phyloP scores from a whole-genome alignment of 352 stramenopile species.

The Pythium brachiatum region DNA sequence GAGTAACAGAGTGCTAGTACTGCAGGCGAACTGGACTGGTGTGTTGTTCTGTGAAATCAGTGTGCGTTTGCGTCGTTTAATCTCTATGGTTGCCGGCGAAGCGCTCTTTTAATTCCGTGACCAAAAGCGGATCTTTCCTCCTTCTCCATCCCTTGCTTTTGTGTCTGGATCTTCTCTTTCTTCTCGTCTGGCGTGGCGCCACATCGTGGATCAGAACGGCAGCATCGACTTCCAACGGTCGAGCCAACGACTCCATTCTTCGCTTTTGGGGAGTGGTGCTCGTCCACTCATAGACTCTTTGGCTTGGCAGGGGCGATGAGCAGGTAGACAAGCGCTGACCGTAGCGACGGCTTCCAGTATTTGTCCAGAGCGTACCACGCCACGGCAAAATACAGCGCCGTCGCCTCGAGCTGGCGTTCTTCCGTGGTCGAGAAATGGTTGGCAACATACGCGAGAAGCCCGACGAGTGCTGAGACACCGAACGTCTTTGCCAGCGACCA shows the following conservation, averaged over 20 bases:
- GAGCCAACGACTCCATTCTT: not conserved
- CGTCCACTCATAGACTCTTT: not conserved
- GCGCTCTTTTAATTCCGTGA: no score
- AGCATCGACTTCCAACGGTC: conserved; percentile 8
- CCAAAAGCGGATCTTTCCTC: no score
- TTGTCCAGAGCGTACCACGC: conserved; percentile 74
- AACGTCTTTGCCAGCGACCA: conserved; percentile 49
- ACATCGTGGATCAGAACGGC: not conserved
- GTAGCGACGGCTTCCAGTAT: conserved; percentile 59
- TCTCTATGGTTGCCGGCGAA: no score
- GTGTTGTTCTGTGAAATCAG: no score
- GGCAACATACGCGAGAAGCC: conserved; percentile 52
- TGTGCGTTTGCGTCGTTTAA: no score
- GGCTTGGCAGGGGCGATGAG: conserved; percentile 10
- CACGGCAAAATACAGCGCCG: conserved; percentile 56
- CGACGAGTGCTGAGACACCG: conserved; percentile 37
- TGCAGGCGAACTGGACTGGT: no score
- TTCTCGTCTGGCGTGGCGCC: not conserved
- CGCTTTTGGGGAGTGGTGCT: not conserved
- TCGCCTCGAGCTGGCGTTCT: conserved; percentile 49
- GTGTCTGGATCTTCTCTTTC: not conserved
- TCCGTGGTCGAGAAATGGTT: conserved; percentile 53
- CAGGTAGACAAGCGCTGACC: conserved; percentile 30
- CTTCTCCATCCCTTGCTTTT: no score
- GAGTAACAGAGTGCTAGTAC: no score